Conservation (phyloP, 2,329 filamentous ascomycete species). For the Trichoderma semiorbis region DNA sequence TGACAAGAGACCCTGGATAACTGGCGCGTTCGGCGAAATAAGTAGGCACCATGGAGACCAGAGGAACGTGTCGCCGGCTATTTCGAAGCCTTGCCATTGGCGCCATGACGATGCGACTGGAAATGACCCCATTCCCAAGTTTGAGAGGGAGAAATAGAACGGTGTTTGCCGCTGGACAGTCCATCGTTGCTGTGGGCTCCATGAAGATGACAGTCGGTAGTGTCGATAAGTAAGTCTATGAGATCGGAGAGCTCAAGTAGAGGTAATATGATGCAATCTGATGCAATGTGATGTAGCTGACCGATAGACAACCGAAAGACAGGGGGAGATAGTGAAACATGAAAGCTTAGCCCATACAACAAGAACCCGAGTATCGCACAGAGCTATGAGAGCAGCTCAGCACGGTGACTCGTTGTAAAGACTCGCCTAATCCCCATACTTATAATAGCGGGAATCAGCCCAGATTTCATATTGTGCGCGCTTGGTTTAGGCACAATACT, state of each 20-base stretch:
- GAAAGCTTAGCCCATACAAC: neutral
- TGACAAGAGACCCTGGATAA: neutral
- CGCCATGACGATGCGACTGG: neutral
- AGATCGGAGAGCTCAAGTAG: neutral
- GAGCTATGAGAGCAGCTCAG: neutral
- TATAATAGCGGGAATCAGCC: neutral
- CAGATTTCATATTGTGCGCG: neutral
- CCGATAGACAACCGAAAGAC: neutral
- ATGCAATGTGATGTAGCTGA: neutral
- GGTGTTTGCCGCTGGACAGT: neutral
- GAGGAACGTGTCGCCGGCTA: neutral
- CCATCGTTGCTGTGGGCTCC: neutral
- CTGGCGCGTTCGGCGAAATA: neutral
- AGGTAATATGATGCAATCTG: neutral
- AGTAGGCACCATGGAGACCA: neutral
- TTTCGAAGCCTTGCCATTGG: slow-evolving; percentile 3
- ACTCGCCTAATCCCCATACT: neutral
- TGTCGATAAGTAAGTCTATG: neutral
- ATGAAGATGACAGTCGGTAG: neutral
- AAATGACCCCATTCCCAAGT: neutral
- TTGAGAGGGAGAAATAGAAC: neutral
- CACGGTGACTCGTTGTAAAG: neutral
- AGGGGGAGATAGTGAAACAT: neutral
- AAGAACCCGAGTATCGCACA: neutral
- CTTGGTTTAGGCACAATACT: neutral